Conservation (phyloP, 2,329 filamentous ascomycete species). For the Cercospora sp. region DNA sequence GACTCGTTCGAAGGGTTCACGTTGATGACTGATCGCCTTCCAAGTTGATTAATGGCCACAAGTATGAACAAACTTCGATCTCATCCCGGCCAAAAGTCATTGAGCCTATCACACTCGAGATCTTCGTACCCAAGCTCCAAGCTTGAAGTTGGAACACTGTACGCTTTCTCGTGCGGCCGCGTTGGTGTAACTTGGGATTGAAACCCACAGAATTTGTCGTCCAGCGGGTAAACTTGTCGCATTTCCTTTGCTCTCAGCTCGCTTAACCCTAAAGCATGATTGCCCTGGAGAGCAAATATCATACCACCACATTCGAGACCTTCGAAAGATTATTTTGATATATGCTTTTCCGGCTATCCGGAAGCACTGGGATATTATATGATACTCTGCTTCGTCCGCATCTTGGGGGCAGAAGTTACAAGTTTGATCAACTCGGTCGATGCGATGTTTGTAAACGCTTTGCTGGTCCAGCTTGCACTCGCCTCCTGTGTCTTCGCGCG, state of each 20-base stretch:
- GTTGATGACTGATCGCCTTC: not conserved
- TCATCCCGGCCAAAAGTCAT: not conserved
- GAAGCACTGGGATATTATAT: not conserved
- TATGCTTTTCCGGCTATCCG: not conserved
- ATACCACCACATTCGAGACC: no score
- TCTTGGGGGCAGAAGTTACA: not conserved
- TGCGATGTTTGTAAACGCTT: not conserved
- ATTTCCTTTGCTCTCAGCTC: not conserved
- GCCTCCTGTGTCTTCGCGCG: not conserved
- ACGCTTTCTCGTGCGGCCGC: not conserved
- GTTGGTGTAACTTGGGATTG: not conserved
- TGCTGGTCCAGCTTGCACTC: not conserved
- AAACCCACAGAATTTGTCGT: no score
- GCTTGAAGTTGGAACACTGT: not conserved
- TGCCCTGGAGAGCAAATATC: not conserved
- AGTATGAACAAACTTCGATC: not conserved
- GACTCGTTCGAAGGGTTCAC: not conserved
- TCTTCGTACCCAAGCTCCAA: not conserved
- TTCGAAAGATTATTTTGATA: not conserved
- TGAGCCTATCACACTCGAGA: not conserved
- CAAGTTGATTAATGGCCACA: not conserved
- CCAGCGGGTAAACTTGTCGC: not conserved
- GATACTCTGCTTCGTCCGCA: not conserved
- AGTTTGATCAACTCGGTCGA: not conserved
- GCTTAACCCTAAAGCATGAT: not conserved